Percentiles rank a stretch among this genome's conserved stretches.
phyloP scores from a whole-genome alignment of 1,284 basidiomycete species.

The Limonomyces culmigenus region DNA sequence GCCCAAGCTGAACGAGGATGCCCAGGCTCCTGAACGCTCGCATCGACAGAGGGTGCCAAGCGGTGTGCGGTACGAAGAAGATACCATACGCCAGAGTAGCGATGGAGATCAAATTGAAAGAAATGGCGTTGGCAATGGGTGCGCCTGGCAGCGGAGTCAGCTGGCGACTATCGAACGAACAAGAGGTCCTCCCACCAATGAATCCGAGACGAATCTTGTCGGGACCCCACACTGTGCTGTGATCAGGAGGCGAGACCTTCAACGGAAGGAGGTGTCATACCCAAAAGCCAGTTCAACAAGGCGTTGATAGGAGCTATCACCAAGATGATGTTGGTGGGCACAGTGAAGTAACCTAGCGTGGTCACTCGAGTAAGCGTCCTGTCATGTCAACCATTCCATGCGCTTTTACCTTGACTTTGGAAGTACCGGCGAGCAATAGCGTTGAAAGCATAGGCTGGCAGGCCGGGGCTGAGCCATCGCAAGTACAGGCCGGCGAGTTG shows the following conservation, averaged over 20 bases:
- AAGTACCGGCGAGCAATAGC: slow-evolving; percentile 69
- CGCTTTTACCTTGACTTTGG: slow-evolving; percentile 57
- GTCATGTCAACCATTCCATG: slow-evolving; percentile 1
- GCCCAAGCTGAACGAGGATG: slow-evolving; percentile 54
- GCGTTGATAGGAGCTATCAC: slow-evolving; percentile 81
- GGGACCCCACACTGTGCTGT: slow-evolving; percentile 64
- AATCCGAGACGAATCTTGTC: slow-evolving; percentile 68
- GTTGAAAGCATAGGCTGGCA: slow-evolving; percentile 82
- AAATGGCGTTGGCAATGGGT: slow-evolving; percentile 78
- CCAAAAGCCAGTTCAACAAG: slow-evolving; percentile 70
- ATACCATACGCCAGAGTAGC: slow-evolving; percentile 59
- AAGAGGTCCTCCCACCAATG: slow-evolving; percentile 27
- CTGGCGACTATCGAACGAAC: background rate
- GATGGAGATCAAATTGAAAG: slow-evolving; percentile 71
- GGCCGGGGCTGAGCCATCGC: slow-evolving; percentile 60
- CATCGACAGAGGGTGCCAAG: slow-evolving; percentile 70
- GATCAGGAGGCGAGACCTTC: slow-evolving; percentile 1
- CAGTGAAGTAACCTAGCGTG: slow-evolving; percentile 72
- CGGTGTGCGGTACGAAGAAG: slow-evolving; percentile 58
- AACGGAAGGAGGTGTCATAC: slow-evolving; percentile 16
- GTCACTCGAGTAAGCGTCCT: slow-evolving; percentile 4
- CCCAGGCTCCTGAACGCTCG: slow-evolving; percentile 58
- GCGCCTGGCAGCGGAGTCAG: slow-evolving; percentile 32
- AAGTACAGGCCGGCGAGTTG: slow-evolving; percentile 64
- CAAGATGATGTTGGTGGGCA: slow-evolving; percentile 77